Conservation (phyloP, 768 basidiomycete genomes). For the Boletus insuetus region DNA sequence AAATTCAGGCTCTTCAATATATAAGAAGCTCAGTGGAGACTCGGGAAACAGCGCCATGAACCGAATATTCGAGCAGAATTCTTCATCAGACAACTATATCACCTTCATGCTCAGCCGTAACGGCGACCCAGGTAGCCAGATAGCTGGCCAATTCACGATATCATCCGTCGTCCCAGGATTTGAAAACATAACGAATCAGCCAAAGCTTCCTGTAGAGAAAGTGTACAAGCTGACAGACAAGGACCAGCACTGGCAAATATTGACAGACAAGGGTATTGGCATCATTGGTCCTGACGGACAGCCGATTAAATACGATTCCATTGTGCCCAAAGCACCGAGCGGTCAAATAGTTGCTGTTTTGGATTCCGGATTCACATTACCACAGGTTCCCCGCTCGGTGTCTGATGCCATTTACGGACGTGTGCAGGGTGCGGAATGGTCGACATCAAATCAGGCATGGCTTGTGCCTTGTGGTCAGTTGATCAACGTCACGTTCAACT, state of each 20-base stretch:
- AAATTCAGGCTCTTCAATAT: slow-evolving; percentile 64
- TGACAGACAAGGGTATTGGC: slow-evolving; percentile 61
- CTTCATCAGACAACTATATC: slow-evolving; percentile 57
- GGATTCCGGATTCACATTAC: slow-evolving; percentile 69
- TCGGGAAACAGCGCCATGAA: slow-evolving; percentile 60
- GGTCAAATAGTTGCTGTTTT: slow-evolving; percentile 69
- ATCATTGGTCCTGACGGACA: slow-evolving; percentile 78
- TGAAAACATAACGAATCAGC: slow-evolving; percentile 57
- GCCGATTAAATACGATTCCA: slow-evolving; percentile 56
- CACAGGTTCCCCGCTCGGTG: slow-evolving; percentile 71
- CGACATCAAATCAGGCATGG: slow-evolving; percentile 57
- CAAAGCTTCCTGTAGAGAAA: slow-evolving; percentile 62
- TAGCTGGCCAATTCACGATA: slow-evolving; percentile 67
- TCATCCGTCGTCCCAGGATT: slow-evolving; percentile 62
- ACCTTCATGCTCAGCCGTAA: slow-evolving; percentile 64
- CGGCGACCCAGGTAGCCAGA: slow-evolving; percentile 46
- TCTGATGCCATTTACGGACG: slow-evolving; percentile 81
- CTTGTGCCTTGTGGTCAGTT: slow-evolving; percentile 71
- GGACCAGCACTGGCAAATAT: slow-evolving; percentile 81
- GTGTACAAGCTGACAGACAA: slow-evolving; percentile 57
- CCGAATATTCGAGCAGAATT: slow-evolving; percentile 61
- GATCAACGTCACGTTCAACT: slow-evolving; percentile 68
- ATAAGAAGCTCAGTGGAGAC: slow-evolving; percentile 47
- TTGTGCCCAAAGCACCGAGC: slow-evolving; percentile 64
- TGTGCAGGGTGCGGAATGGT: slow-evolving; percentile 69